phyloP scores from a whole-genome alignment of 2,329 filamentous ascomycete genomes.

The Ophiostoma triangulosporum region DNA sequence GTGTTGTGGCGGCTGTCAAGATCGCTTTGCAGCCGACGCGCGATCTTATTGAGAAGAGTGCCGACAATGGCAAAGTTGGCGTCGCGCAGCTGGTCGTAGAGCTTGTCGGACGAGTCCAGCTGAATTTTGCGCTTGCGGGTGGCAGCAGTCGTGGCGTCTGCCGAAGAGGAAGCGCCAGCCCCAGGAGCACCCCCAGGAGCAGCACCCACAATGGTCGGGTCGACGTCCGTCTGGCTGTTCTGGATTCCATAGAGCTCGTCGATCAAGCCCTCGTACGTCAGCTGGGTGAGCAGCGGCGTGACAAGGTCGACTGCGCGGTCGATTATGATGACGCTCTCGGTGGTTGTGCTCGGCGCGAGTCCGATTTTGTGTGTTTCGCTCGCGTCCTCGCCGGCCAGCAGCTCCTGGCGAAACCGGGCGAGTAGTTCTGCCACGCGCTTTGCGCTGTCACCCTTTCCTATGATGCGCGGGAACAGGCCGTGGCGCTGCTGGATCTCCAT shows the following conservation, averaged over 20 bases:
- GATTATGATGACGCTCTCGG: slow-evolving; percentile 86
- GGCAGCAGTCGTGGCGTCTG: slow-evolving; percentile 14
- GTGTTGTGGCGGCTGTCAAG: slow-evolving; percentile 79
- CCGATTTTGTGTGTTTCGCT: slow-evolving; percentile 49
- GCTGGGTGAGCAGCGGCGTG: slow-evolving; percentile 79
- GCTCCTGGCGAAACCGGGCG: slow-evolving; percentile 80
- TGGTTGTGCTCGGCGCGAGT: slow-evolving; percentile 70
- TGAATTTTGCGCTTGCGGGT: slow-evolving; percentile 75
- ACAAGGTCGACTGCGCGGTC: slow-evolving; percentile 92
- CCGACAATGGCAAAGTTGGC: slow-evolving; percentile 94
- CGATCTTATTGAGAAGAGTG: slow-evolving; percentile 76
- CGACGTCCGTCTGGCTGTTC: slow-evolving; percentile 85
- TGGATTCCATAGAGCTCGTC: slow-evolving; percentile 88
- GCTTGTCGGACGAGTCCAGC: slow-evolving; percentile 75
- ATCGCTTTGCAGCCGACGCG: slow-evolving; percentile 68
- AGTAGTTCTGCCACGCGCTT: slow-evolving; percentile 79
- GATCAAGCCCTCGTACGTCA: slow-evolving; percentile 92
- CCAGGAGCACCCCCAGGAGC: slow-evolving; percentile 21
- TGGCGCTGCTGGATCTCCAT: slow-evolving; percentile 90
- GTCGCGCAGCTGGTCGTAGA: slow-evolving; percentile 79
- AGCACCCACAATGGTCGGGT: slow-evolving; percentile 77
- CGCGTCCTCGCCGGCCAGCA: slow-evolving; percentile 64
- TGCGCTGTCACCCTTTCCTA: slow-evolving; percentile 91
- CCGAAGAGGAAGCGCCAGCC: slow-evolving; percentile 24
- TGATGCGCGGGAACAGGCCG: slow-evolving; percentile 85